Evolutionary conservation across 2,329 filamentous ascomycete genomes (phyloP), one percentile per base, ranked within the genome.

Genomic region (Penicillium sp.): DNA sequence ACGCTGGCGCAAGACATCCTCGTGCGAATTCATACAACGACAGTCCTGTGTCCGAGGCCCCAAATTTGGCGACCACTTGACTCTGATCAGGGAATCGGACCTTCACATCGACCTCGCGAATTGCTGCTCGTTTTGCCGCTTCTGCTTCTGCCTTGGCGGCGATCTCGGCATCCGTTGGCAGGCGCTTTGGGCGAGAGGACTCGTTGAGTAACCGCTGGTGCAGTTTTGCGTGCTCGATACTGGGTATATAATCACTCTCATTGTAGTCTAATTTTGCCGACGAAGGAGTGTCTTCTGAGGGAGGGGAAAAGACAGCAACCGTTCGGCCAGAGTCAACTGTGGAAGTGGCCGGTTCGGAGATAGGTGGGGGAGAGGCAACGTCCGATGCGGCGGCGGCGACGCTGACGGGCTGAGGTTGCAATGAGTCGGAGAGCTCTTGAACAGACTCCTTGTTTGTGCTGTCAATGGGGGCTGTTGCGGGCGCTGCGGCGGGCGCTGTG

Each of bases 61-160:
- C 82, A 62, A 95, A 85, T n/a, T 81, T 82, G 76, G 87, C 87
- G 50, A 91, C 85, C 32, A 92, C 85, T 51, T 87, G 86, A 55
- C 86, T 89, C 64, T 92, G 89, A 70, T 97, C 92, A 0, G 93
- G 93, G 65, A 97, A 92, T 26, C 92, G 88, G 47, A 97, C 83
- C 61, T 89, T 91, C 61, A 97, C 81, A 29, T 85, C 82, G 32
- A 96, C 83, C 32, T 84, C 83, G 49, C 83, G 85, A 58, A 92
- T 81, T 5, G 83, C 81, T 5, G 86, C 82, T 1, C 92, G 77
- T 60, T 81, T 87, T 31, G 86, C 85, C 45, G 84, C 82, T 50
- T 87, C 85, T 22, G 84, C 86, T 5, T 83, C 79, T 34, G 85
- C 86, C 61, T 86, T 85, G 24, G 87, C 86, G 35, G 86, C 87